phyloP scores from a whole-genome alignment of 495 filamentous ascomycete genomes.

The Talaromyces thailandensis region DNA sequence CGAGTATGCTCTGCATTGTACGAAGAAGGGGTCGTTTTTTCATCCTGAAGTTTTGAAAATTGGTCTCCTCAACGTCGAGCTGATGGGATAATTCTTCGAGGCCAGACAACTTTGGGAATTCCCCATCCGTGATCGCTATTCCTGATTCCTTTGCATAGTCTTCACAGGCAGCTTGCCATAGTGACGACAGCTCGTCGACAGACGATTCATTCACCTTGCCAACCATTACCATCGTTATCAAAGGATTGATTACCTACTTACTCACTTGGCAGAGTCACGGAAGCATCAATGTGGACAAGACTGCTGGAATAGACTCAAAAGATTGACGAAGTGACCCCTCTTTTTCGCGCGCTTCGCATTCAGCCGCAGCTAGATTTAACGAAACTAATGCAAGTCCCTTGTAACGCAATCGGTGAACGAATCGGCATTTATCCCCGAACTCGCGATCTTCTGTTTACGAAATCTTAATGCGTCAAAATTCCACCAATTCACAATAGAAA shows the following conservation, averaged over 20 bases:
- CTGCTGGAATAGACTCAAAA: too few species aligned
- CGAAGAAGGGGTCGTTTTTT: constrained; percentile 5
- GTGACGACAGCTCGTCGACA: neutral
- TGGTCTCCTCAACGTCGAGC: constrained; percentile 3
- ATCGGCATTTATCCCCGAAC: too few species aligned
- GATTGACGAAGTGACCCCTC: too few species aligned
- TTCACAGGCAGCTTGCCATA: constrained; percentile 8
- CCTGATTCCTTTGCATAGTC: constrained; percentile 7
- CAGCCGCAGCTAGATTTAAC: too few species aligned
- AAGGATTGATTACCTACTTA: neutral
- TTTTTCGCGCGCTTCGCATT: too few species aligned
- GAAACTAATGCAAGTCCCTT: too few species aligned
- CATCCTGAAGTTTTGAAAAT: constrained; percentile 6
- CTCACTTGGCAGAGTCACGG: neutral
- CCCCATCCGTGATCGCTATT: neutral
- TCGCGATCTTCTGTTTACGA: too few species aligned
- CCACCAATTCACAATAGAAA: too few species aligned
- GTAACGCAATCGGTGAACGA: too few species aligned
- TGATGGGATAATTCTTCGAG: constrained; percentile 1
- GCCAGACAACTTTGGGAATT: neutral
- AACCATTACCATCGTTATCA: neutral
- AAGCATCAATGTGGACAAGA: neutral
- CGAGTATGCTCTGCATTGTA: neutral
- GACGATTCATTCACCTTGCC: neutral
- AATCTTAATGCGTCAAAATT: too few species aligned